Conservation (phyloP, 345 rosid genomes). For the Anastatica hierochuntica region DNA sequence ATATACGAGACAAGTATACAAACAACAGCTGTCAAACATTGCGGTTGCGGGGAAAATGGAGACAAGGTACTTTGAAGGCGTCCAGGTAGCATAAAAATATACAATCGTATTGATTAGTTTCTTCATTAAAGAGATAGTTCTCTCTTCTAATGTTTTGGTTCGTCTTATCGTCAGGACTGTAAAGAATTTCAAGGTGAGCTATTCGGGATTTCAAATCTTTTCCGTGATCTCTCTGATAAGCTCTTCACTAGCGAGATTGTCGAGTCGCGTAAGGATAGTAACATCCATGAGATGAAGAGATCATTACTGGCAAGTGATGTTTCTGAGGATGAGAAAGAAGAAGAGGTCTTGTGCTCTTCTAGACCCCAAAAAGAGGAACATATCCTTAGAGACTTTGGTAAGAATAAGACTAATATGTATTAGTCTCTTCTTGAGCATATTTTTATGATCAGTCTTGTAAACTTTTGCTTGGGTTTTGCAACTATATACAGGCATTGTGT, state of each 20-base stretch:
- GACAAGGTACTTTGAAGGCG: slow-evolving; percentile 87
- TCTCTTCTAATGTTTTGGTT: background rate
- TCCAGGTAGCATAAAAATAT: slow-evolving; percentile 44
- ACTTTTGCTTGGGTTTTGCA: background rate
- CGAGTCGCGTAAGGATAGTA: slow-evolving; percentile 34
- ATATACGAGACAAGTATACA: slow-evolving; percentile 87
- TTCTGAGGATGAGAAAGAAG: slow-evolving; percentile 14
- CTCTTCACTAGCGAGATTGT: slow-evolving; percentile 82
- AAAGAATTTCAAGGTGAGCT: slow-evolving; percentile 91
- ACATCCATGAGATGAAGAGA: slow-evolving; percentile 21
- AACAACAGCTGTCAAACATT: slow-evolving; percentile 91
- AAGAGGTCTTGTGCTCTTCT: slow-evolving; percentile 10
- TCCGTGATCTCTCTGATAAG: slow-evolving; percentile 81
- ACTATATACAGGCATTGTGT: slow-evolving; percentile 44
- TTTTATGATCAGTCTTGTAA: background rate
- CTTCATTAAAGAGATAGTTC: background rate
- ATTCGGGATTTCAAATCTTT: slow-evolving; percentile 86
- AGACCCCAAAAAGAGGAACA: slow-evolving; percentile 19
- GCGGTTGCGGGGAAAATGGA: slow-evolving; percentile 97
- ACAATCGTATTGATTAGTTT: background rate
- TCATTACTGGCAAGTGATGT: slow-evolving; percentile 3
- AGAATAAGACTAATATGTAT: slow-evolving; percentile 10
- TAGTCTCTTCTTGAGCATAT: background rate
- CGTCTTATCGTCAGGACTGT: slow-evolving; percentile 57
- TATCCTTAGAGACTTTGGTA: slow-evolving; percentile 56